Base-by-base conservation (phyloP, 129 eudicot species). In the Flaveria trinervia region DNA sequence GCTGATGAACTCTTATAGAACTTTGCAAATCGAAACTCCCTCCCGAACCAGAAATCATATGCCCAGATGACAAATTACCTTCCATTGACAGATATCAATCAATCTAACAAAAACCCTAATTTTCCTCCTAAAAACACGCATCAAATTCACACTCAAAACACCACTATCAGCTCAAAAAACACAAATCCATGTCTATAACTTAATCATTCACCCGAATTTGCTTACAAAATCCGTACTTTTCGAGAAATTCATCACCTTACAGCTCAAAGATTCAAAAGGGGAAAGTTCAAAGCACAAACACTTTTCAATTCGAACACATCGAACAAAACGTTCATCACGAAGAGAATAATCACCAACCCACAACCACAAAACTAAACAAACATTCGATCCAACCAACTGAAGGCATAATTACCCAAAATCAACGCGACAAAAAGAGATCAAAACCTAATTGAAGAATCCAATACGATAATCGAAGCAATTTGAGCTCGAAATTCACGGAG, bases 31-130 rank as follows among this genome's bases (percentile, higher is more conserved):
- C 96, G 68, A 90, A 84, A 56, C 71, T 68, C 52, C 68, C 72
- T 28, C 76, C 75, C 16, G 80, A 75, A 26, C 90, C 88, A 52
- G 87, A 82, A 77, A 88, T 79, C 85, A 86, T 71, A 81, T 70
- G 86, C 46, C 88, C 92, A 18, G 89, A 73, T 9, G 89, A 80
- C 39, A 92, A 71, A 86, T 88, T 88, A n/a, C 90, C 87, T 67
- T 92, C 98, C 96, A 92, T 89, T 48, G 9, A 7, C 57, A 30
- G 3, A 13, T 45, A 18, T 41, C 50, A 45, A 79, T 44, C 76
- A 81, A 77, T 73, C 65, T 61, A 66, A 46, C 62, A 64, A 44
- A 73, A 72, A n/a, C 23, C 43, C 69, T 73, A 60, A 41, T 65
- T 43, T 65, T 52, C 26, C 13, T 20, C 81, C 62, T 71, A 4